Base-by-base conservation (phyloP, 257 asterid genomes). In the Solanum boliviense region DNA sequence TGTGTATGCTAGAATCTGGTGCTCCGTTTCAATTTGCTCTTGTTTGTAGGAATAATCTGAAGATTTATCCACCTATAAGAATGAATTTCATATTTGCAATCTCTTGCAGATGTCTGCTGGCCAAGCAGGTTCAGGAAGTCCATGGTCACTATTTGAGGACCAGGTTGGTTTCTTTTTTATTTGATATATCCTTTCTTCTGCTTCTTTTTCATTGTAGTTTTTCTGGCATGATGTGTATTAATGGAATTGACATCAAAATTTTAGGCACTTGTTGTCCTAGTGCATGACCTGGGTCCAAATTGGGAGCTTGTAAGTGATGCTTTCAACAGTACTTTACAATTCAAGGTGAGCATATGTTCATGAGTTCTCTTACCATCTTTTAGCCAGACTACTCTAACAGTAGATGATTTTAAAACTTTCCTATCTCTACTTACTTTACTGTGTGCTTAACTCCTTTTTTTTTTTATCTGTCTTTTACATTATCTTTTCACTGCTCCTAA, bases 281-380 rank as follows among this genome's bases (percentile, higher is more conserved):
- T 92, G 87, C 99, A 97, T 92, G 99, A 97, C 91, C 92, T 96
- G 85, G 99, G 99, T 87, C 98, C 98, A 58, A 96, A 97, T 87
- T 97, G 99, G 99, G 99, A 96, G 95, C 98, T 97, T 65, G 95
- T 97, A 41, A 93, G 98, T 91, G 99, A 97, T 91, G 99, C 98
- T 88, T 90, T 97, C 87, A 97, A 96, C 94, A 93, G 95, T 87
- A 91, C 98, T 52, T 88, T 95, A 94, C 98, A 91, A 75, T 97
- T 97, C 92, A 96, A 98, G 99, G 99, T 98, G 90, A 83, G 92
- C 87, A 65, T 27, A 71, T 56, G 65, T 15, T 20, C 73, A 65
- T 44, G 65, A 36, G 34, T 86, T 48, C 34, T 48, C 58, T 48
- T 82, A 52, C 70, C 86, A 31, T 31, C 71, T 82, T 82, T 82